These are phyloP conservation scores for Lolium perenne DNA, from an alignment of 176 grass and related monocot species.

Conservation along the genomic window DNA sequence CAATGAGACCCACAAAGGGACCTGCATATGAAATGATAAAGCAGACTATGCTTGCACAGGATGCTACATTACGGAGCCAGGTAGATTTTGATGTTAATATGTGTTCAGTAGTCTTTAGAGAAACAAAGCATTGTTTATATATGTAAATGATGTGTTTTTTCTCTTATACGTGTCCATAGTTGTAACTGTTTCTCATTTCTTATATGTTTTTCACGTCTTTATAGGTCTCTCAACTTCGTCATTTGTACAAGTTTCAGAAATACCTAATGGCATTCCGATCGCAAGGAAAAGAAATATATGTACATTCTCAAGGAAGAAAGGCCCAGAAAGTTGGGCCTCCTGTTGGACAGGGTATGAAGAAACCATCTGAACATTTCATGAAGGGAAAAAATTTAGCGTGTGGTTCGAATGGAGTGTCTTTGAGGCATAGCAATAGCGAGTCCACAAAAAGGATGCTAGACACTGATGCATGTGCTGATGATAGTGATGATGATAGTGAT, in stretches of 20 bases:
- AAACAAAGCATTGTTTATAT: slow-evolving; percentile 21
- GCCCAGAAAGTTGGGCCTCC: slow-evolving; percentile 20
- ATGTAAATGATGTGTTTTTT: neutral
- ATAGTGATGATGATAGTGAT: slow-evolving; percentile 38
- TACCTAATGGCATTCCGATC: slow-evolving; percentile 62
- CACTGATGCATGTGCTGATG: slow-evolving; percentile 53
- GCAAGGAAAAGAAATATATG: slow-evolving; percentile 43
- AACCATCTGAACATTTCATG: slow-evolving; percentile 29
- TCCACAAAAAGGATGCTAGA: slow-evolving; percentile 48
- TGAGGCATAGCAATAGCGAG: slow-evolving; percentile 25
- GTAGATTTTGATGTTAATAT: slow-evolving; percentile 42
- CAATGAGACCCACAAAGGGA: slow-evolving; percentile 46
- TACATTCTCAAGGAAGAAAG: slow-evolving; percentile 46
- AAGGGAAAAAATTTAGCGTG: slow-evolving; percentile 42
- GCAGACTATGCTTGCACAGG: slow-evolving; percentile 79
- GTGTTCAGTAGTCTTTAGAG: neutral
- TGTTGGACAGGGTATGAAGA: slow-evolving; percentile 32
- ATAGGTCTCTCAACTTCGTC: slow-evolving; percentile 84
- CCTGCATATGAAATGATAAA: slow-evolving; percentile 69
- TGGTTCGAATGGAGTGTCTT: slow-evolving; percentile 43
- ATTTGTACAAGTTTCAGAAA: slow-evolving; percentile 83
- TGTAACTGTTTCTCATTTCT: slow-evolving; percentile 43
- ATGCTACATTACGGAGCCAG: slow-evolving; percentile 80
- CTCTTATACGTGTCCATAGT: slow-evolving; percentile 11
- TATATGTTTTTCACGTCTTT: slow-evolving; percentile 30